Evolutionary conservation across 2,329 filamentous ascomycete genomes (phyloP).

Genomic region (Sarocladiaceae sp.): DNA sequence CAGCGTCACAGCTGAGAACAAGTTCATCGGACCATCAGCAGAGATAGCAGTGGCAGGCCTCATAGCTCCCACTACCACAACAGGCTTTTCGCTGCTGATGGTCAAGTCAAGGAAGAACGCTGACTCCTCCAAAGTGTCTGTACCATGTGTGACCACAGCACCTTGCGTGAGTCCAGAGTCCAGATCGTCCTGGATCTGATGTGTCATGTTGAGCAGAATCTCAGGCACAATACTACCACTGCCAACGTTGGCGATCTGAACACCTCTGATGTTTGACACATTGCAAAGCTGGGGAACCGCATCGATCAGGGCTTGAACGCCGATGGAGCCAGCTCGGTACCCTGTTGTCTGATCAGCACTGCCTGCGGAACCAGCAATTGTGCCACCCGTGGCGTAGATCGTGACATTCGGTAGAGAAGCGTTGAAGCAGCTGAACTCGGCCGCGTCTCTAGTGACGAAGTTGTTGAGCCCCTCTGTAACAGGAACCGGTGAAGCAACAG

Average conservation of each 20-base stretch:
- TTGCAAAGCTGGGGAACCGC: slow-evolving; percentile 52
- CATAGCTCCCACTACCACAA: slow-evolving; percentile 61
- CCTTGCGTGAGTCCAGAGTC: slow-evolving; percentile 38
- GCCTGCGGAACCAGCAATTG: slow-evolving; percentile 50
- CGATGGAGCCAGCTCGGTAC: slow-evolving; percentile 38
- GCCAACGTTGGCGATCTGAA: slow-evolving; percentile 48
- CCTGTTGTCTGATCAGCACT: slow-evolving; percentile 41
- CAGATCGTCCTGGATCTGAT: slow-evolving; percentile 44
- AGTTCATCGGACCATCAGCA: slow-evolving; percentile 60
- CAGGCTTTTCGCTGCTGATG: slow-evolving; percentile 52
- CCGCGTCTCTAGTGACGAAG: background rate
- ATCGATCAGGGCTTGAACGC: slow-evolving; percentile 46
- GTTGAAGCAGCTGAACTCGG: slow-evolving; percentile 25
- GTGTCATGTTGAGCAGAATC: slow-evolving; percentile 43
- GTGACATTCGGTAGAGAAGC: slow-evolving; percentile 50
- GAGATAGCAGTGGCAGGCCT: slow-evolving; percentile 58
- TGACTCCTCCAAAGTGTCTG: slow-evolving; percentile 60
- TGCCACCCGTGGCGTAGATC: slow-evolving; percentile 56
- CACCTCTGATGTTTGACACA: slow-evolving; percentile 49
- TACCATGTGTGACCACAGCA: slow-evolving; percentile 60
- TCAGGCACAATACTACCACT: slow-evolving; percentile 44
- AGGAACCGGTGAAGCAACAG: background rate
- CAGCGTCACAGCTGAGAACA: slow-evolving; percentile 55
- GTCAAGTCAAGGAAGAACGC: slow-evolving; percentile 60
- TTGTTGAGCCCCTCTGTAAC: background rate